phyloP scores from a whole-genome alignment of 139 green algal genomes.

The Volvox reticuliferus region DNA sequence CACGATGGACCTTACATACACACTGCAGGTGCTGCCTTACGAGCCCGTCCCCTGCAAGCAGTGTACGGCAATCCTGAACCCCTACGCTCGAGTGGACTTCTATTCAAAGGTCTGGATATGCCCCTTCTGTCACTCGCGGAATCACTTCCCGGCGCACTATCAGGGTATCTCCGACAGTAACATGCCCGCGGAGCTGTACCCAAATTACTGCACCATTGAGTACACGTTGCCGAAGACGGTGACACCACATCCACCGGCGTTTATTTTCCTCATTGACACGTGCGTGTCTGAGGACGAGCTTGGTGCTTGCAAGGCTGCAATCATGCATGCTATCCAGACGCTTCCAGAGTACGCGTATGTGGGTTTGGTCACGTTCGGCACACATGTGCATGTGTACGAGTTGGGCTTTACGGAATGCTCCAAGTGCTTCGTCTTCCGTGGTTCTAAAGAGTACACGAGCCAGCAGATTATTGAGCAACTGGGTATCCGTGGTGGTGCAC shows the following conservation, averaged over 20 bases:
- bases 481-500: conserved; percentile 67
- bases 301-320: conserved; percentile 76
- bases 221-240: conserved; percentile 85
- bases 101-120: conserved; percentile 95
- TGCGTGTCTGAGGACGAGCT: conserved; percentile 93
- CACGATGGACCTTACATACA: too few relatives aligned
- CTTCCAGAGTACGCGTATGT: conserved; percentile 81
- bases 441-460: conserved; percentile 90
- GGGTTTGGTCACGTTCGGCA: conserved; percentile 96
- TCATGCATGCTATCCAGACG: conserved; percentile 79
- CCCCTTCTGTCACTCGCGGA: conserved; percentile 95
- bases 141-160: conserved; percentile 98
- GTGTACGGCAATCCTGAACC: conserved; percentile 95
- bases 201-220: conserved; percentile 96
- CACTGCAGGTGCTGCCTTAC: conserved; percentile 91
- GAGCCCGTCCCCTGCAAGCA: conserved; percentile 95
- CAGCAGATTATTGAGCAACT: conserved; percentile 80
- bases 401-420: conserved; percentile 92
- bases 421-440: conserved; percentile 96
- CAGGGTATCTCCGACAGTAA: conserved; percentile 87
- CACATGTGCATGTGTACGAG: conserved; percentile 98
- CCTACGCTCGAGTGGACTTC: conserved; percentile 94
- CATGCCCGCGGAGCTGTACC: conserved; percentile 97
- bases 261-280: conserved; percentile 97
- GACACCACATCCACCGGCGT: conserved; percentile 82